A percentile compares a stretch with the other conserved stretches of the same genome.
Conservation (phyloP, 2,329 filamentous ascomycete species). For the Salinomyces thailandicus region DNA sequence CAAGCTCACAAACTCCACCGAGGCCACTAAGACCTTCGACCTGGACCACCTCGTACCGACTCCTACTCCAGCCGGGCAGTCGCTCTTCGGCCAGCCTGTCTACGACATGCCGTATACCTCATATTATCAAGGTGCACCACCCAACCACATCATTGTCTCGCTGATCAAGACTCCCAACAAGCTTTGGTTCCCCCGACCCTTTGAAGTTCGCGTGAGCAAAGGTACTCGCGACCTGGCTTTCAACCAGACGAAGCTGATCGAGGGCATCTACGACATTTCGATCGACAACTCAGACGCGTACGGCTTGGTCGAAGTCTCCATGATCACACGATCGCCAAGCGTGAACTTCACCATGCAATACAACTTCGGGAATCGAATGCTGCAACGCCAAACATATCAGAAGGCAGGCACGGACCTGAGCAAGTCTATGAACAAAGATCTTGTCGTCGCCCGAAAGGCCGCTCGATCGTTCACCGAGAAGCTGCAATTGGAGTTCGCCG, state of each 20-base stretch:
- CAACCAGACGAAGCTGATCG: constrained; percentile 19
- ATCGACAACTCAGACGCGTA: constrained; percentile 18
- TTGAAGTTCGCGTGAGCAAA: background rate
- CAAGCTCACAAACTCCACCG: constrained; percentile 8
- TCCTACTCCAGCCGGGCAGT: constrained; percentile 4
- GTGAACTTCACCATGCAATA: constrained; percentile 14
- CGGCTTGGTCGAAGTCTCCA: constrained; percentile 15
- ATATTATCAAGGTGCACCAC: constrained; percentile 9
- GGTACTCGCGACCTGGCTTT: constrained; percentile 9
- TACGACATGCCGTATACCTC: constrained; percentile 4
- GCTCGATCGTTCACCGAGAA: constrained; percentile 11
- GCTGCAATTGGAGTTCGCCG: constrained; percentile 15
- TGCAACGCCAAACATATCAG: constrained; percentile 17
- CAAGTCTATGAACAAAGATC: constrained; percentile 20
- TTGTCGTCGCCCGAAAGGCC: constrained; percentile 15
- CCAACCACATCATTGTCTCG: constrained; percentile 22
- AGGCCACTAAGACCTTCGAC: constrained; percentile 14
- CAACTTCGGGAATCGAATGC: constrained; percentile 18
- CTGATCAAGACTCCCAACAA: constrained; percentile 7
- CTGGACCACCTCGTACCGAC: constrained; percentile 19
- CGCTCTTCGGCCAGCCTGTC: constrained; percentile 6
- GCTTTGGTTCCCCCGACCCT: background rate
- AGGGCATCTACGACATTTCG: constrained; percentile 19
- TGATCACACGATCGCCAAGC: constrained; percentile 13
- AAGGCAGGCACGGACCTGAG: constrained; percentile 19